These are phyloP conservation scores for Saturnispora bothae DNA, from an alignment of 805 yeast species.

Conservation along the genomic window DNA sequence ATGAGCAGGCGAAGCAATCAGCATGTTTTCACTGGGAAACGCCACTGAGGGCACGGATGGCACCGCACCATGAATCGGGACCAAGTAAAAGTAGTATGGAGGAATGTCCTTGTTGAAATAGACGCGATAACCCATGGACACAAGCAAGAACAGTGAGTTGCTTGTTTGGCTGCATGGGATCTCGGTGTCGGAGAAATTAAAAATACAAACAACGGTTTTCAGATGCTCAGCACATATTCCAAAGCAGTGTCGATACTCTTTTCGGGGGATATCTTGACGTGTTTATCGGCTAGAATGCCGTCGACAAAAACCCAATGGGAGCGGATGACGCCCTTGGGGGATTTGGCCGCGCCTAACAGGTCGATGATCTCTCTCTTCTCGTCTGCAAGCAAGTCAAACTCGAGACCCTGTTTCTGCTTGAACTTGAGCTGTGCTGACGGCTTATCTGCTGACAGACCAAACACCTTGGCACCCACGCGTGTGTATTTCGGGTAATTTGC, in stretches of 20 bases:
- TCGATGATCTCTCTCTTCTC: slow-evolving; percentile 61
- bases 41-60: too few relatives aligned
- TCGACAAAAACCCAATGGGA: slow-evolving; percentile 88
- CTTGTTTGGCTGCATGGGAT: not conserved
- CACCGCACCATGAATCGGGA: not conserved
- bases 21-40: too few relatives aligned
- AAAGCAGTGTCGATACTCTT: slow-evolving; percentile 50
- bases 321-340: slow-evolving; percentile 64
- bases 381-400: slow-evolving; percentile 68
- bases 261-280: slow-evolving; percentile 48
- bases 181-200: not conserved
- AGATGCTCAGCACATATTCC: slow-evolving; percentile 14
- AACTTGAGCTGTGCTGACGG: slow-evolving; percentile 70
- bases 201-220: not conserved
- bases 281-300: slow-evolving; percentile 52
- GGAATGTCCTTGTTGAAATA: not conserved
- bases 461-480: slow-evolving; percentile 45
- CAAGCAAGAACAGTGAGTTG: not conserved
- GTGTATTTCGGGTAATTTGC: slow-evolving; percentile 40
- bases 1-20: too few relatives aligned
- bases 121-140: not conserved
- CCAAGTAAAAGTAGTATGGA: slow-evolving; percentile 1
- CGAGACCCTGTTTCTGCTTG: slow-evolving; percentile 59
- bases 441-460: slow-evolving; percentile 79
- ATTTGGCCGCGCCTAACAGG: slow-evolving; percentile 72